Evolutionary conservation across 148 eudicot species (phyloP), one percentile per base, ranked within the genome.

Genomic region (Camellia granthamiana): DNA sequence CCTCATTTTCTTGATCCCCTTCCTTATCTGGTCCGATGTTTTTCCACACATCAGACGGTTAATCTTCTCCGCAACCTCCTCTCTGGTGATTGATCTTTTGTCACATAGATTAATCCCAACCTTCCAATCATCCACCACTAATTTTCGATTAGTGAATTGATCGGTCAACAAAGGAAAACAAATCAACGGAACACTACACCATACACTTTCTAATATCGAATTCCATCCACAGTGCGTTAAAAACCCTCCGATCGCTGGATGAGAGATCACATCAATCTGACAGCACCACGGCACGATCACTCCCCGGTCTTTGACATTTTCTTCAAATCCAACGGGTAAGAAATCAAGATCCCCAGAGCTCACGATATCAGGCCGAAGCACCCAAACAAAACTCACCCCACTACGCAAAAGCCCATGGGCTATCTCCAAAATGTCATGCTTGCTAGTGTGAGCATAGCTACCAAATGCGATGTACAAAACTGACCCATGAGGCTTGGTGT

Each of bases 201-300:
- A 88, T 43, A 86, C 61, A 18, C 89, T 81, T 21, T 86, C 90
- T 18, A 88, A 60, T 13, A 84, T 84, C 3, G 90, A 88, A 72
- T 88, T 88, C 90, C 90, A 88, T 7, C 90, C 90, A 18, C 90
- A 85, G 9, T 88, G 90, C 6, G 88, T 83, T 55, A 88, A 43
- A 64, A 88, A 88, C 75, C 90, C 90, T 71, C 90, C 90, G 7
- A 82, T 56, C 0, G 90, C 81, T 0, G 69, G 76, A 77, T 88
- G 88, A 23, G 87, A 84, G 19, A 88, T 6, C 56, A 88, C 90
- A 2, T 44, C 71, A 69, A 77, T 82, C 16, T 88, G 90, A 54
- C 77, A 44, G 47, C 91, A 88, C 91, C 91, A 88, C 5, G 83
- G 81, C 62, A 88, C 83, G 2, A 88, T 78, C 80, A 88, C 14